Evolutionary conservation across 2,329 filamentous ascomycete genomes (phyloP), one percentile per base, ranked within the genome.

Genomic region (Hypoxylon sp.): DNA sequence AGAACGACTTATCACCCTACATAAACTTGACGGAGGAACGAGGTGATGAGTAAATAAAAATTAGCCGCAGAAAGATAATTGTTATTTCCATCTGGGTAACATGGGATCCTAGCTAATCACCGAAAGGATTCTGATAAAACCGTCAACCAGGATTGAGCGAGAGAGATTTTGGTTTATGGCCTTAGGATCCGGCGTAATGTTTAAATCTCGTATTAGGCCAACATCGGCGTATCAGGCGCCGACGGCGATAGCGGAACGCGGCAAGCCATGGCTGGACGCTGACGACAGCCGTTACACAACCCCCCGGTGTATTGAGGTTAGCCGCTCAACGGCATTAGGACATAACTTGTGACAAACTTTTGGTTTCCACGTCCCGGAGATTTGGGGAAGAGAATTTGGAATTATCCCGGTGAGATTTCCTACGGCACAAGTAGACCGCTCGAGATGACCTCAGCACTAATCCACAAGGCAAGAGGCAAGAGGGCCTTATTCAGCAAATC

Each of bases 361-460:
- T 2, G 21, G 14, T n/a, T 25, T 30, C 9, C 28, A 14, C 21
- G 9, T 45, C 30, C 53, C 32, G 23, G 13, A 19, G 4, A 25
- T 49, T 13, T 10, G 49, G 17, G 21, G 25, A 23, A 11, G 11
- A 25, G 19, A 3, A 63, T 63, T 63, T 63, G 60, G 53, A 58
- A 63, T 63, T 52, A 38, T 23, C 17, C 23, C 50, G 32, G 48
- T 49, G 38, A 23, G 2, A 19, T 53, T 46, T 30, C 25, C 14
- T 23, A 38, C 11, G 41, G 43, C 38, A 25, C 45, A 2, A 34
- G 17, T 48, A 13, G 14, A 17, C 30, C 25, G 21, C 14, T 25
- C 25, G 41, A 21, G 28, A 58, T 50, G 32, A 57, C 34, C 34
- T 56, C 51, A 49, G 51, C 52, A 30, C 60, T 50, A 63, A 25